Evolutionary conservation across 768 basidiomycete species (phyloP).

Genomic region (Tulasnella sp.): DNA sequence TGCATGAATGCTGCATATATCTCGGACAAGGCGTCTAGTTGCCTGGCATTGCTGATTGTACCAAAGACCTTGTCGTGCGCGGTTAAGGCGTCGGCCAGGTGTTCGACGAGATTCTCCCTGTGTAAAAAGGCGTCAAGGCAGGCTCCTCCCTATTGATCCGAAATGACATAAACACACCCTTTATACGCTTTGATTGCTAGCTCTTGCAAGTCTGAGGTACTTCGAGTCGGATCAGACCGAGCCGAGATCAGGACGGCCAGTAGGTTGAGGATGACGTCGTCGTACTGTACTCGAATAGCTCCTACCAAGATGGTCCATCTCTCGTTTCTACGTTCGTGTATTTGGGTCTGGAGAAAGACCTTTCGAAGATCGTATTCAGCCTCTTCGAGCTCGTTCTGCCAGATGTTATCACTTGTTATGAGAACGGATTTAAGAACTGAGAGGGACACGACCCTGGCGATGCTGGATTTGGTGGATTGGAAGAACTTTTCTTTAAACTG

Average conservation of each 20-base stretch:
- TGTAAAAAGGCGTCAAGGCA: neutral
- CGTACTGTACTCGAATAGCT: neutral
- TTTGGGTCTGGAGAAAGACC: neutral
- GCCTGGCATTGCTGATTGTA: neutral
- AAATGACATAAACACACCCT: neutral
- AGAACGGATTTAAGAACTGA: neutral
- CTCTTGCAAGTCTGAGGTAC: neutral
- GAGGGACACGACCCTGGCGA: no score
- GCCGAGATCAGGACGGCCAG: neutral
- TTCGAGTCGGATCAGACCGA: neutral
- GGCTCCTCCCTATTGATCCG: neutral
- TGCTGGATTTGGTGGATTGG: neutral
- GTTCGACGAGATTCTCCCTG: neutral
- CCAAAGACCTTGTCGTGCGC: neutral
- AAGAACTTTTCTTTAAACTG: neutral
- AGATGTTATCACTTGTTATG: neutral
- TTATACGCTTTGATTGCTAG: neutral
- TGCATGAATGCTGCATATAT: no score
- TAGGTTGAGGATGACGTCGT: constrained; percentile 5
- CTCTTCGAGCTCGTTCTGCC: neutral
- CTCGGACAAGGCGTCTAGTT: no score
- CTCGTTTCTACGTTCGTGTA: neutral
- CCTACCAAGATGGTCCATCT: neutral
- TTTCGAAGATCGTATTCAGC: constrained; percentile 6
- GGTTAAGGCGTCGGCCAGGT: neutral